Percentiles rank a stretch among this genome's conserved stretches.
These are phyloP conservation scores for Radiomyces spectabilis DNA, from an alignment of 192 early-diverging fungal genomes.

Conservation along the genomic window DNA sequence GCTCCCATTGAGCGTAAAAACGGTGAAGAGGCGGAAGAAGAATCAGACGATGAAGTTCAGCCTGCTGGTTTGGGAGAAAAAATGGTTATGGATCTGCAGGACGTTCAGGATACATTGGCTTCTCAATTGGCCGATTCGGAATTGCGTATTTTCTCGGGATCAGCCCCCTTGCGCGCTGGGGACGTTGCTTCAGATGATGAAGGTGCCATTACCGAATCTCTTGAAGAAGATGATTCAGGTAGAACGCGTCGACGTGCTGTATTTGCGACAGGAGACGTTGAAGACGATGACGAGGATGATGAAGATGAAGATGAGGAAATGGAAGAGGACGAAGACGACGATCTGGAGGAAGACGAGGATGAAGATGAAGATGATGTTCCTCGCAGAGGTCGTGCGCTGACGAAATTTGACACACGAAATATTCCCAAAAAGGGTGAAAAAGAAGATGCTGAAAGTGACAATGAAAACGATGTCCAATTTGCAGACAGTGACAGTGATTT, in stretches of 20 bases:
- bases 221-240: constrained; percentile 31
- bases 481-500: constrained; percentile 75
- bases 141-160: constrained; percentile 62
- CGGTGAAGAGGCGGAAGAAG: constrained; percentile 25
- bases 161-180: constrained; percentile 47
- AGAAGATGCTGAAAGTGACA: constrained; percentile 15
- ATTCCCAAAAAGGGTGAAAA: constrained; percentile 30
- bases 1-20: constrained; percentile 30
- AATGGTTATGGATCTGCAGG: constrained; percentile 91
- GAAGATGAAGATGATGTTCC: constrained; percentile 43
- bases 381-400: constrained; percentile 22
- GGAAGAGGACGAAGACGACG: constrained; percentile 18
- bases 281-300: constrained; percentile 34
- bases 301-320: constrained; percentile 32
- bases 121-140: constrained; percentile 59
- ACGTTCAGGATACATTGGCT: constrained; percentile 65
- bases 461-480: constrained; percentile 32
- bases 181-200: constrained; percentile 30
- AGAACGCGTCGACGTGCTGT: constrained; percentile 52
- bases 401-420: constrained; percentile 31
- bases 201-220: constrained; percentile 15
- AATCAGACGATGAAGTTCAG: constrained; percentile 21
- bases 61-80: constrained; percentile 64
- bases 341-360: constrained; percentile 26
- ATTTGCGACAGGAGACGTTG: constrained; percentile 51